Evolutionary conservation across 331 rosid species (phyloP).

Genomic region (Prunus yedoensis): DNA sequence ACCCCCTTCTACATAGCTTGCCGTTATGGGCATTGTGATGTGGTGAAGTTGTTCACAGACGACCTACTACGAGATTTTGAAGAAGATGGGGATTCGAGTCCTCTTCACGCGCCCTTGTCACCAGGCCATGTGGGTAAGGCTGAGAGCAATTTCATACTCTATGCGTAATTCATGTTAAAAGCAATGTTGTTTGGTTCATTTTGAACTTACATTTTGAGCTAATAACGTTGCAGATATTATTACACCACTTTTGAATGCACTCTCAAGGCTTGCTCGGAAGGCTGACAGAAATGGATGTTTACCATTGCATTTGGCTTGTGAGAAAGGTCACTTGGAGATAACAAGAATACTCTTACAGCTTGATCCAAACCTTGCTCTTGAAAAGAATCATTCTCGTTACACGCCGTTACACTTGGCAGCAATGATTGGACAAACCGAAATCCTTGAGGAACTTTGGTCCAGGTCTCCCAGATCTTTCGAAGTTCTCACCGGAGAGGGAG

Average conservation of each 20-base stretch:
- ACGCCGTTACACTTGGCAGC: conserved; percentile 67
- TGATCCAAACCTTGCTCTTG: conserved; percentile 38
- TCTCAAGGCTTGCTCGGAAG: conserved; percentile 36
- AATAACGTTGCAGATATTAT: conserved; percentile 46
- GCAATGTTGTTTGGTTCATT: not conserved
- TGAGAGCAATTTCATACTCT: not conserved
- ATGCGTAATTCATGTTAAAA: not conserved
- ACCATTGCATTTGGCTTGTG: conserved; percentile 54
- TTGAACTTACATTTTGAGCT: not conserved
- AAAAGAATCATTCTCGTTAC: conserved; percentile 49
- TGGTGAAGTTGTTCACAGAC: conserved; percentile 39
- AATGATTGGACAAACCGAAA: conserved; percentile 43
- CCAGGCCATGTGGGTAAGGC: conserved; percentile 57
- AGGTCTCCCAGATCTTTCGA: conserved; percentile 39
- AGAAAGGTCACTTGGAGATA: conserved; percentile 46
- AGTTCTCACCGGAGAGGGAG: conserved; percentile 49
- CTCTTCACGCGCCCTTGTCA: conserved; percentile 51
- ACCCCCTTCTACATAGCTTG: conserved; percentile 57
- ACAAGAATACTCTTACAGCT: conserved; percentile 44
- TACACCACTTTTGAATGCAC: conserved; percentile 40
- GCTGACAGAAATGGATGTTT: conserved; percentile 50
- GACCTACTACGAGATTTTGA: conserved; percentile 23
- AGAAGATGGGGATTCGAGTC: conserved; percentile 29
- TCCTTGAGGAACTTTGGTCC: conserved; percentile 45
- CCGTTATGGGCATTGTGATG: conserved; percentile 49